phyloP scores from a whole-genome alignment of 2,329 filamentous ascomycete genomes.

The Alternaria metachromatica region DNA sequence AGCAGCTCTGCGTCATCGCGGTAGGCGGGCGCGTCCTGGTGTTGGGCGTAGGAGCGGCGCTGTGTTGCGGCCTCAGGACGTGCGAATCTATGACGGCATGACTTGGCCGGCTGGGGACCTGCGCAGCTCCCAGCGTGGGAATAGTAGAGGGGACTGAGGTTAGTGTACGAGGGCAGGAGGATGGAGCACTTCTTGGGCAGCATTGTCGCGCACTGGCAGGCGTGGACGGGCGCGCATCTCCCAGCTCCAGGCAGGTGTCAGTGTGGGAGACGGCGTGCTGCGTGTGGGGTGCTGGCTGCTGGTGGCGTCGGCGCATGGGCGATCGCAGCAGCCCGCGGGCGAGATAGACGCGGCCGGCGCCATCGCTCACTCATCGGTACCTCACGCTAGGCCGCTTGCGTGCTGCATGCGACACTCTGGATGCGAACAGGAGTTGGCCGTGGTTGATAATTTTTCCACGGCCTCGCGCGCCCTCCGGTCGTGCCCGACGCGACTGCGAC shows the following conservation, averaged over 20 bases:
- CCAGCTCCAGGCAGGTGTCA: conserved; percentile 6
- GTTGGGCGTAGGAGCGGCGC: conserved; percentile 39
- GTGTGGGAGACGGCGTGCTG: conserved; percentile 6
- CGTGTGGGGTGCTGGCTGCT: conserved; percentile 12
- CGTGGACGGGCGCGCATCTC: conserved; percentile 31
- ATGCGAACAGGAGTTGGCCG: not conserved
- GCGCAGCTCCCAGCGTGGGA: conserved; percentile 29
- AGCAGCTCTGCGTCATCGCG: conserved; percentile 30
- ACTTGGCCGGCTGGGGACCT: conserved; percentile 29
- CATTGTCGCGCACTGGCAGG: conserved; percentile 41
- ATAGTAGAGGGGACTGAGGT: conserved; percentile 23
- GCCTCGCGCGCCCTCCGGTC: not conserved
- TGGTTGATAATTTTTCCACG: not conserved
- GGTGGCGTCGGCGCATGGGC: conserved; percentile 2
- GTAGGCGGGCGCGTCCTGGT: conserved; percentile 19
- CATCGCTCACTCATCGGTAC: not conserved
- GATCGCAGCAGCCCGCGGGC: not conserved
- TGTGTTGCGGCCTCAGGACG: conserved; percentile 27
- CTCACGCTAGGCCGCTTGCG: conserved; percentile 1
- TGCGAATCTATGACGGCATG: conserved; percentile 49
- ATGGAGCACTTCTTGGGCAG: conserved; percentile 40
- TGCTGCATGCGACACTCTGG: not conserved
- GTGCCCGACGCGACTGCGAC: not conserved
- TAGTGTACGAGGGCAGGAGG: conserved; percentile 27
- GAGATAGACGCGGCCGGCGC: not conserved